Percentiles rank a stretch among this genome's conserved stretches.
phyloP scores from a whole-genome alignment of 192 early-diverging fungal species.

The Coemansia sp. region DNA sequence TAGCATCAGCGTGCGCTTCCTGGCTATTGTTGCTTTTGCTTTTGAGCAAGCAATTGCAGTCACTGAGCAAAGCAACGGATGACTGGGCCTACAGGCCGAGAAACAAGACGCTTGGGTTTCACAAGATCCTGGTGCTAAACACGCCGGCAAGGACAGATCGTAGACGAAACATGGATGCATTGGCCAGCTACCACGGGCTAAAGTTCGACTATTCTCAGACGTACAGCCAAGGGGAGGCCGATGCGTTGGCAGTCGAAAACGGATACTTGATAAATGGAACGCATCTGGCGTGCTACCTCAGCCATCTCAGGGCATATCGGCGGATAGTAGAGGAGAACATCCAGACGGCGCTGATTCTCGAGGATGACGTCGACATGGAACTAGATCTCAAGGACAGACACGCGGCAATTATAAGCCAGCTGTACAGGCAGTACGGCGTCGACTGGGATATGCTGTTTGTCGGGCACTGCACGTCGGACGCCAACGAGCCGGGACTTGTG shows the following conservation, averaged over 20 bases:
- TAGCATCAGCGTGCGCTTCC: neutral
- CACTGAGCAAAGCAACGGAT: neutral
- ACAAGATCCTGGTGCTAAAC: conserved; percentile 43
- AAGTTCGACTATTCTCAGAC: conserved; percentile 21
- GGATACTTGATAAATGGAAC: conserved; percentile 27
- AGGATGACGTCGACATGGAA: conserved; percentile 51
- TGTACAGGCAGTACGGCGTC: conserved; percentile 3
- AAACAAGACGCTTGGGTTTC: conserved; percentile 39
- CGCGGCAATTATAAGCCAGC: conserved; percentile 14
- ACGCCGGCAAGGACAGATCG: conserved; percentile 27
- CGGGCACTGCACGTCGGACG: conserved; percentile 45
- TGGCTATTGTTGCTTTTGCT: neutral
- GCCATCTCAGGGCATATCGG: conserved; percentile 25
- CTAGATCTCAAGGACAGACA: conserved; percentile 28
- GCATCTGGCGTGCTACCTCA: conserved; percentile 46
- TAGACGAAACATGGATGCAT: conserved; percentile 29
- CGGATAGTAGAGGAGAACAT: conserved; percentile 22
- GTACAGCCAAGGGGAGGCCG: conserved; percentile 8
- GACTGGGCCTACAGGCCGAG: conserved; percentile 5
- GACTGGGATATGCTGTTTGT: conserved; percentile 55
- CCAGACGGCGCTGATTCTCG: conserved; percentile 33
- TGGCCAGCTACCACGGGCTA: conserved; percentile 26
- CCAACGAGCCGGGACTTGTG: conserved; percentile 15
- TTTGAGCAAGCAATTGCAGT: neutral
- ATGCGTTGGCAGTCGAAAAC: conserved; percentile 7